Evolutionary conservation across 768 basidiomycete genomes (phyloP), one percentile per base, ranked within the genome.

Genomic region (Tricholoma sp.): DNA sequence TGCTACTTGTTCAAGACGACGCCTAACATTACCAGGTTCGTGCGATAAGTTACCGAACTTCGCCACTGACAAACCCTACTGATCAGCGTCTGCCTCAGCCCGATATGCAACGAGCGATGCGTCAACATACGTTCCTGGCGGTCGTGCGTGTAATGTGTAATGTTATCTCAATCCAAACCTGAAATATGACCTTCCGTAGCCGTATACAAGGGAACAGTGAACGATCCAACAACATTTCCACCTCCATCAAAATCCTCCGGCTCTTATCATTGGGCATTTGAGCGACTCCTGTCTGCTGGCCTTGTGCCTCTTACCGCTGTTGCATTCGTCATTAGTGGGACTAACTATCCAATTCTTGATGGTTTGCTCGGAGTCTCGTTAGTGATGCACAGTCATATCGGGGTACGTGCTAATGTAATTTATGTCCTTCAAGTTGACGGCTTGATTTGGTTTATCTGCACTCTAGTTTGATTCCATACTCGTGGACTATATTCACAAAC

Each of bases 381-480:
- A 66, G 82, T 98, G 61, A 85, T 98, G 70, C 97, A 98, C 77
- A 91, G 88, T 72, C 95, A 99, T 69, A 91, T 99, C 61, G 96
- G 95, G 55, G 95, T 92, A 65, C 3, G 41, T 19, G 14, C 50
- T 52, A 22, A 19, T 7, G 55, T 18, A n/a, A n/a, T n/a, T n/a
- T n/a, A n/a, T n/a, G n/a, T n/a, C n/a, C n/a, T n/a, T n/a, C n/a
- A n/a, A n/a, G n/a, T n/a, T n/a, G n/a, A n/a, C n/a, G n/a, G n/a
- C n/a, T 18, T 52, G 5, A 14, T 2, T 29, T 11, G 43, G 89
- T 84, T n/a, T n/a, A n/a, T n/a, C n/a, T n/a, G n/a, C n/a, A n/a
- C n/a, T 29, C 29, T 89, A 94, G 89, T 93, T 94, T 61, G 89
- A 94, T 67, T 67, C 79, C 8, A 71, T 84, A 56, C 56, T 96